Evolutionary conservation across 1,284 basidiomycete species (phyloP), one percentile per base, ranked within the genome.

Genomic region (Quambalaria eucalypti): DNA sequence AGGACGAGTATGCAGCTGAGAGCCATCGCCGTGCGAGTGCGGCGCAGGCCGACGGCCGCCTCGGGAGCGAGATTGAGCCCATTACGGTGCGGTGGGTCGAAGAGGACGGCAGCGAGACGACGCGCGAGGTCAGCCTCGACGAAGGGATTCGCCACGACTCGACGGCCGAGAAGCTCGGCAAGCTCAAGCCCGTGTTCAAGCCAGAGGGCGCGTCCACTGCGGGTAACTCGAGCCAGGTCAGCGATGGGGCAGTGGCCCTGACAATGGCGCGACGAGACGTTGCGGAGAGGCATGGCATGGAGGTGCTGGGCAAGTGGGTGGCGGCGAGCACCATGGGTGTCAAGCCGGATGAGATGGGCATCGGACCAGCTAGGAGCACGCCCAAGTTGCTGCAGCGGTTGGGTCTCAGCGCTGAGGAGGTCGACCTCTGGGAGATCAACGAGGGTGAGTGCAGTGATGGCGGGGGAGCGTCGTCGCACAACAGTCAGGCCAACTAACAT

Each of bases 361-460:
- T 74, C 19, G 72, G 69, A 7, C 72, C 72, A 9, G 70, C 71
- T 16, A 60, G 61, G 16, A 64, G 65, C 0, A 62, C 65, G n/a
- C 70, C 70, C 23, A 68, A 67, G 50, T 58, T 74, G 36, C 57
- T 74, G 10, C 39, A 69, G 38, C 64, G 65, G 31, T 66, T 64
- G 53, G 61, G 62, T 29, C 57, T 74, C 48, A 56, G 47, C 31
- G 57, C 59, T 14, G 52, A 60, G n/a, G 69, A 74, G 25, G 51
- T 74, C 7, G 71, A 71, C 48, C 56, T 74, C n/a, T 74, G 61
- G 60, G 72, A 74, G 57, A 51, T 74, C 48, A 74, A 74, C 54
- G 72, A 73, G 51, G 60, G 60, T 59, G 29, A 42, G 56, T 42
- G 25, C 26, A 29, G 28, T 23, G 26, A 26, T 16, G 19, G n/a